A percentile compares a stretch with the other conserved stretches of the same genome.
Evolutionary conservation across 2,329 filamentous ascomycete species (phyloP).

Genomic region (Mycosphaerella sp.): DNA sequence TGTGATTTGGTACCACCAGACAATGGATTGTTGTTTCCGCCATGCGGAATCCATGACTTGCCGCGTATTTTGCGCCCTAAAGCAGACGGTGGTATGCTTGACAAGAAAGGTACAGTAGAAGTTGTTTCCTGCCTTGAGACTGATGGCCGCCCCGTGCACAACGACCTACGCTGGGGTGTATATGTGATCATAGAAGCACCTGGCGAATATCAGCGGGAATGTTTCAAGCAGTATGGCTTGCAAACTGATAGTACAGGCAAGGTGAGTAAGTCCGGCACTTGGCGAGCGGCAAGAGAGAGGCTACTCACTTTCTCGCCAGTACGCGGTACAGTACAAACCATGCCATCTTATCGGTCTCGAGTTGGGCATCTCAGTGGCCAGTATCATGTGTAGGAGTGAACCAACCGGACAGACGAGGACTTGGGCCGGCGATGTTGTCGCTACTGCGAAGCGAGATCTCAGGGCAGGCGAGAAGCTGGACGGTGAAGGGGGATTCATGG

Average conservation of each 20-base stretch:
- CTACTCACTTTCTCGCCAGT: conserved; percentile 19
- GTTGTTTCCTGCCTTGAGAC: conserved; percentile 43
- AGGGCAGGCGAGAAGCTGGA: conserved; percentile 42
- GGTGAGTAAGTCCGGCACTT: conserved; percentile 6
- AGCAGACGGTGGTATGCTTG: conserved; percentile 39
- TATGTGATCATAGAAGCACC: conserved; percentile 44
- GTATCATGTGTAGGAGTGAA: conserved; percentile 44
- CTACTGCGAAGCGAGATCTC: conserved; percentile 44
- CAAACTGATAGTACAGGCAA: conserved; percentile 39
- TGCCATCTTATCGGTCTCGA: conserved; percentile 46
- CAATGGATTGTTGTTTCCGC: conserved; percentile 42
- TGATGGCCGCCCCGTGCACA: conserved; percentile 39
- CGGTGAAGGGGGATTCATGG: conserved; percentile 43
- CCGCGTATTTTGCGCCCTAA: conserved; percentile 39
- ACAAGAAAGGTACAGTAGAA: conserved; percentile 42
- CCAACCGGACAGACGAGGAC: conserved; percentile 43
- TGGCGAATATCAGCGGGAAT: conserved; percentile 40
- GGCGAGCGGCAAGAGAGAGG: background rate
- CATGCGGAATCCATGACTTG: conserved; percentile 41
- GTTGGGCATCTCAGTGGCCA: conserved; percentile 42
- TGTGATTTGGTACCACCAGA: conserved; percentile 40
- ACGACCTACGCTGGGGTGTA: conserved; percentile 41
- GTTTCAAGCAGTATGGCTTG: conserved; percentile 43
- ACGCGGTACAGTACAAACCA: conserved; percentile 44
- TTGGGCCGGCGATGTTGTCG: conserved; percentile 43